Conservation (phyloP, 148 eudicot genomes). For the Nyssa sinensis region DNA sequence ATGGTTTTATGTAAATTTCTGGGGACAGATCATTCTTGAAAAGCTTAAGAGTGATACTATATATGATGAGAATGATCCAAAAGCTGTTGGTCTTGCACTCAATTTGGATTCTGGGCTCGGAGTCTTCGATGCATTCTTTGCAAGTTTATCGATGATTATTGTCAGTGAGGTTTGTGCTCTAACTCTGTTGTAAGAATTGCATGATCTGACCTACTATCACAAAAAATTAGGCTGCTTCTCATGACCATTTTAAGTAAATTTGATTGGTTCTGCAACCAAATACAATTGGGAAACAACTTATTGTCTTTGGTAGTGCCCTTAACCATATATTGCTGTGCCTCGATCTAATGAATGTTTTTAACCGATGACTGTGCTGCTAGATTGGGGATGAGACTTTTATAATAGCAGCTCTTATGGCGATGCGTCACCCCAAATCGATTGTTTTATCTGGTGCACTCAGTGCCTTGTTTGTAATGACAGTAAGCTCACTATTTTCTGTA, state of each 20-base stretch:
- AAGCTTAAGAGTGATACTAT: constrained; percentile 48
- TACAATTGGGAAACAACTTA: not conserved
- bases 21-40: constrained; percentile 57
- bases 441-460: constrained; percentile 94
- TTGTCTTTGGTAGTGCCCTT: constrained; percentile 6
- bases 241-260: not conserved
- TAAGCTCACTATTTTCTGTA: constrained; percentile 35
- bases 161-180: constrained; percentile 86
- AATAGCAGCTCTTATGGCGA: constrained; percentile 98
- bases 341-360: constrained; percentile 20
- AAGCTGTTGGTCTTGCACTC: constrained; percentile 49
- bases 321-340: not conserved
- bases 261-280: too few relatives aligned
- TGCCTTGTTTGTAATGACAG: constrained; percentile 97
- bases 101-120: constrained; percentile 79
- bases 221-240: not conserved
- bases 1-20: constrained; percentile 5
- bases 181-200: not conserved
- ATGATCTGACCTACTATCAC: not conserved
- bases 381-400: constrained; percentile 98
- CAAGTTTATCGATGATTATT: constrained; percentile 92
- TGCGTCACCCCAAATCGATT: constrained; percentile 95
- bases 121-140: constrained; percentile 85
- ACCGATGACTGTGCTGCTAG: constrained; percentile 44
- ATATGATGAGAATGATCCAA: constrained; percentile 19